Percentiles rank a stretch among this genome's conserved stretches.
phyloP scores from a whole-genome alignment of 2,329 filamentous ascomycete species.

The Colletotrichum spaethianum region DNA sequence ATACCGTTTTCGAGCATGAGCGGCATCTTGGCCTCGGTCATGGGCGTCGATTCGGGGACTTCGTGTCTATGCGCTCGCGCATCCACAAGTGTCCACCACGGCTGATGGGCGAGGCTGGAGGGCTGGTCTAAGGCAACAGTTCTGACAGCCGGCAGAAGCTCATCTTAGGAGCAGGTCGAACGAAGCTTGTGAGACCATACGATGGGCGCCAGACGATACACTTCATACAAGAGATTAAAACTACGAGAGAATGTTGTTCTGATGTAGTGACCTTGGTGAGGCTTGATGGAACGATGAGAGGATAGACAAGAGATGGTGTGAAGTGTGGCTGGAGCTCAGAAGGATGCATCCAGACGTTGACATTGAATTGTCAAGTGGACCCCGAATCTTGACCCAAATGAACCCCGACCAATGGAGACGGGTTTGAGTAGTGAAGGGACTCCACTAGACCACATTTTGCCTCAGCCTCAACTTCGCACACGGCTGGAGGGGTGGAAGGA shows the following conservation, averaged over 20 bases:
- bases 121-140: conserved; percentile 16
- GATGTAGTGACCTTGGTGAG: conserved; percentile 18
- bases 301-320: neutral
- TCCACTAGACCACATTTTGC: conserved; percentile 1
- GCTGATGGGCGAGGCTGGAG: conserved; percentile 14
- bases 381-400: neutral
- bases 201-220: neutral
- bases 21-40: conserved; percentile 59
- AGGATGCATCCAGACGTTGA: conserved; percentile 11
- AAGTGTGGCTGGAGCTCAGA: conserved; percentile 23
- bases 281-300: conserved; percentile 3
- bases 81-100: conserved; percentile 11
- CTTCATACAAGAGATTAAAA: neutral
- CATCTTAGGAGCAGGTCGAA: conserved; percentile 16
- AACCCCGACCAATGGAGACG: conserved; percentile 9
- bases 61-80: neutral
- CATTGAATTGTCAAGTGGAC: conserved; percentile 14
- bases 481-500: neutral
- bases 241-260: conserved; percentile 12
- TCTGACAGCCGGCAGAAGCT: conserved; percentile 14
- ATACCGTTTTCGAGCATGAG: conserved; percentile 67
- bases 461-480: conserved; percentile 27
- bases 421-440: neutral
- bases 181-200: neutral
- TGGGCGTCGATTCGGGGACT: conserved; percentile 35